A percentile compares a stretch with the other conserved stretches of the same genome.
phyloP scores from a whole-genome alignment of 108 stramenopile species.

The Nitzschia sp. region DNA sequence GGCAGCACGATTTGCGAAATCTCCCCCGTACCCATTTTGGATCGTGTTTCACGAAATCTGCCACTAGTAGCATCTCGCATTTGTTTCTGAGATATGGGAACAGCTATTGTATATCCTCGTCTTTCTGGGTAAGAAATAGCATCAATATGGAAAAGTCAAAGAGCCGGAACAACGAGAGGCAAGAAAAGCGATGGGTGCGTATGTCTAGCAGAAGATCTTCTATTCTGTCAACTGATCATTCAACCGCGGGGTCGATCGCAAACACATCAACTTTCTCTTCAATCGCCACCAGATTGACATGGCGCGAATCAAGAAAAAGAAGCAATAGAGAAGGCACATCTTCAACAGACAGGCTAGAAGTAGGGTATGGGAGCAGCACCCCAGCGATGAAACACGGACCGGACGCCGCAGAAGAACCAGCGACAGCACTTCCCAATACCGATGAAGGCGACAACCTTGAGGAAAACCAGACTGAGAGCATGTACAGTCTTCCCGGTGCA shows the following conservation, averaged over 20 bases:
- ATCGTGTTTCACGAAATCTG: too few relatives aligned
- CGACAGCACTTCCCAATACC: too few relatives aligned
- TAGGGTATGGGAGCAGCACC: neutral
- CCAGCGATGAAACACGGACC: neutral
- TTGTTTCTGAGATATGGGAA: too few relatives aligned
- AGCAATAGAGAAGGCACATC: neutral
- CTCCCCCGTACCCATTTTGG: too few relatives aligned
- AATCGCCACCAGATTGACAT: neutral
- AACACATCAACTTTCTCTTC: neutral
- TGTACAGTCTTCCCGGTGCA: slow-evolving; percentile 15
- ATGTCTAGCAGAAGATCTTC: neutral
- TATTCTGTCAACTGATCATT: neutral
- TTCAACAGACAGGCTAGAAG: neutral
- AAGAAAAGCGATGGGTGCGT: neutral
- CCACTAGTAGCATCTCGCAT: too few relatives aligned
- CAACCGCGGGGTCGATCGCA: neutral
- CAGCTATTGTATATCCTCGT: too few relatives aligned
- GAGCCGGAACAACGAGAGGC: neutral
- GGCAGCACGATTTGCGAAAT: too few relatives aligned
- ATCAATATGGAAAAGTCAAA: neutral
- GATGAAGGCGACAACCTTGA: neutral
- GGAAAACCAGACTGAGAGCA: neutral
- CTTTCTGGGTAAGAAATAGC: too few relatives aligned
- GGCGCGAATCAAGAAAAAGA: neutral
- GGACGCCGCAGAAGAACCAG: slow-evolving; percentile 10